Percentiles rank a stretch among this genome's conserved stretches.
Conservation (phyloP, 768 basidiomycete species). For the Phanerochaete carnosa region DNA sequence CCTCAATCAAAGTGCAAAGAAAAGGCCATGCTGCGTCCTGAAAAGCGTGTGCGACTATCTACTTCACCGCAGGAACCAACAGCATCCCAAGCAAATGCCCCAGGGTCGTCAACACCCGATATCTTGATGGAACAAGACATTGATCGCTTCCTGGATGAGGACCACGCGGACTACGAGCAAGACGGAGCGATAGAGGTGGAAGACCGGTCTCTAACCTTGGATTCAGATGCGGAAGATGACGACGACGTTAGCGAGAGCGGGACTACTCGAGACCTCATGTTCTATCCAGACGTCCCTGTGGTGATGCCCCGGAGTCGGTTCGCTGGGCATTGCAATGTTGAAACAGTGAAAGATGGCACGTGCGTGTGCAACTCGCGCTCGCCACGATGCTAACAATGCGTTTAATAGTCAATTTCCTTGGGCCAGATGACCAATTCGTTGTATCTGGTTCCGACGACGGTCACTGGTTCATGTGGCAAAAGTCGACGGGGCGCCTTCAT, state of each 20-base stretch:
- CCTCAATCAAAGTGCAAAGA: constrained; percentile 27
- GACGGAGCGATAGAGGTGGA: constrained; percentile 17
- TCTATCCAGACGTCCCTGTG: constrained; percentile 41
- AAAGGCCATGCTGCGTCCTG: constrained; percentile 14
- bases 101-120: constrained; percentile 5
- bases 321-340: constrained; percentile 70
- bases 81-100: background rate
- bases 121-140: constrained; percentile 23
- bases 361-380: background rate
- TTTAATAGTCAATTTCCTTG: constrained; percentile 75
- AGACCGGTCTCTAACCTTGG: constrained; percentile 12
- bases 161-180: constrained; percentile 27
- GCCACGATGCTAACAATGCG: background rate
- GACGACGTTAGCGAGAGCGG: constrained; percentile 23
- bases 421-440: constrained; percentile 73
- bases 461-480: constrained; percentile 85
- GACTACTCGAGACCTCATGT: constrained; percentile 7
- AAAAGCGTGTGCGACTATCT: constrained; percentile 2
- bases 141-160: constrained; percentile 22
- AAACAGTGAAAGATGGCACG: constrained; percentile 86
- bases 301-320: constrained; percentile 64
- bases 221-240: constrained; percentile 26
- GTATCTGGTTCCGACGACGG: constrained; percentile 86
- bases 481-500: constrained; percentile 55
- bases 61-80: background rate